Percentiles rank a stretch among this genome's conserved stretches.
phyloP scores from a whole-genome alignment of 1,284 basidiomycete genomes.

The Porogramme epimiltina region DNA sequence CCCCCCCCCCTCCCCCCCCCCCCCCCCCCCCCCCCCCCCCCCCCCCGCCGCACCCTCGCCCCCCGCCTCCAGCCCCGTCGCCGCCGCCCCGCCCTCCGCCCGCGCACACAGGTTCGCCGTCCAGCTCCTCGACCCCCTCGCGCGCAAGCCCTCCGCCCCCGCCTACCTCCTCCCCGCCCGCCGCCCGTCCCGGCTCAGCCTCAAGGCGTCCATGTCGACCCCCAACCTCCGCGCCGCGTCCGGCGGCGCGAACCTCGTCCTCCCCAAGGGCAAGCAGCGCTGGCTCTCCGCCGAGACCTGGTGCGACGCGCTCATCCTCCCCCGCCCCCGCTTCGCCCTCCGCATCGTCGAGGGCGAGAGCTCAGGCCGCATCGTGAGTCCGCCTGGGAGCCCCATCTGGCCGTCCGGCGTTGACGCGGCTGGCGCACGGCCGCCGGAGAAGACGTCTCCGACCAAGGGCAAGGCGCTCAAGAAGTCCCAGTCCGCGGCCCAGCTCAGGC shows the following conservation, averaged over 20 bases:
- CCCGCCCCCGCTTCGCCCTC: conserved; percentile 66
- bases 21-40: conserved; percentile 56
- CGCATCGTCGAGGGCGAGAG: conserved; percentile 30
- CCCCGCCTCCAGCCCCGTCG: conserved; percentile 16
- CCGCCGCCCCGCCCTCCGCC: conserved; percentile 17
- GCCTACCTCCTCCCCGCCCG: conserved; percentile 27
- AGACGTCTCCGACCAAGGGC: background rate
- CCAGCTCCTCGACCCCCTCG: conserved; percentile 24
- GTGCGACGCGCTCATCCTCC: conserved; percentile 78
- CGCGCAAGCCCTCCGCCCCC: conserved; percentile 15
- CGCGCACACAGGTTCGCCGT: conserved; percentile 19
- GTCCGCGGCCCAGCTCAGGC: conserved; percentile 22
- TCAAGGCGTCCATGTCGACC: conserved; percentile 60
- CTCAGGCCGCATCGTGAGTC: conserved; percentile 47
- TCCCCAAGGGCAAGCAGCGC: conserved; percentile 50
- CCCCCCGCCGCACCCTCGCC: conserved; percentile 25
- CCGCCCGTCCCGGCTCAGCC: conserved; percentile 23
- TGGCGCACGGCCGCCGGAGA: background rate
- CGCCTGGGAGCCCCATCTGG: conserved; percentile 48
- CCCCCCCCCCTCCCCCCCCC: conserved; percentile 13
- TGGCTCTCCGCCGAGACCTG: conserved; percentile 76
- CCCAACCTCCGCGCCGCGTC: conserved; percentile 53
- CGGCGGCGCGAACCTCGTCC: conserved; percentile 7
- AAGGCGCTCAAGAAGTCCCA: conserved; percentile 25
- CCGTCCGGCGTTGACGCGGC: conserved; percentile 20